Evolutionary conservation across 2,329 filamentous ascomycete species (phyloP).

Genomic region (Stemphylium vesicarium): DNA sequence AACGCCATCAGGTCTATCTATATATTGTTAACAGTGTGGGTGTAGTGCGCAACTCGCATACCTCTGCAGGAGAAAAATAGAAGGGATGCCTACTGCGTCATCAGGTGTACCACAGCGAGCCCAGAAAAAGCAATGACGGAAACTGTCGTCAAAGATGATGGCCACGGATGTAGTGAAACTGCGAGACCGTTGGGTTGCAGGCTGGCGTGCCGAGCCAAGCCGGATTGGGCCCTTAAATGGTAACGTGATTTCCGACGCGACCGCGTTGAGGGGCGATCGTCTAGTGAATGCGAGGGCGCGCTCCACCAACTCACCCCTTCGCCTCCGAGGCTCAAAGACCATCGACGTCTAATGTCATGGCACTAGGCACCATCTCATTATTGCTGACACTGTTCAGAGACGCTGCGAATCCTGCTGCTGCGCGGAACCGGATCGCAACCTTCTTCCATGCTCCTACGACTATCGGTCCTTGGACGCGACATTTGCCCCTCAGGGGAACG

Average conservation of each 20-base stretch:
- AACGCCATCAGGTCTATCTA: not conserved
- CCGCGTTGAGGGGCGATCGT: conserved; percentile 14
- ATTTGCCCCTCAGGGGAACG: conserved; percentile 36
- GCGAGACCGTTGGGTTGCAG: conserved; percentile 11
- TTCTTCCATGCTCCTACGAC: conserved; percentile 9
- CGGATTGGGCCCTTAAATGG: conserved; percentile 11
- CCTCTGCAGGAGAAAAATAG: not conserved
- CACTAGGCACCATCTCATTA: conserved; percentile 17
- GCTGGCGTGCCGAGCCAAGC: conserved; percentile 2
- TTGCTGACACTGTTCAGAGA: conserved; percentile 6
- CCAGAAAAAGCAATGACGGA: not conserved
- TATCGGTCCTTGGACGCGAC: conserved; percentile 27
- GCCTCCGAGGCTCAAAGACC: conserved; percentile 16
- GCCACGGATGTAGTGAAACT: conserved; percentile 5
- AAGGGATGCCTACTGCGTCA: not conserved
- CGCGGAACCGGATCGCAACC: conserved; percentile 28
- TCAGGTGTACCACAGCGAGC: not conserved
- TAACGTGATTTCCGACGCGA: conserved; percentile 22
- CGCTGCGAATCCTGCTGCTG: conserved; percentile 14
- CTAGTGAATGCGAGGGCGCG: conserved; percentile 10
- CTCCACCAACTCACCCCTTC: conserved; percentile 9
- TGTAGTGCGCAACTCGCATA: not conserved
- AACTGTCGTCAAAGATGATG: not conserved
- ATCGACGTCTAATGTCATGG: conserved; percentile 19
- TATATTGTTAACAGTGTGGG: not conserved